A percentile compares a stretch with the other conserved stretches of the same genome.
Conservation (phyloP, 2,329 filamentous ascomycete genomes). For the Colletotrichum costaricense region DNA sequence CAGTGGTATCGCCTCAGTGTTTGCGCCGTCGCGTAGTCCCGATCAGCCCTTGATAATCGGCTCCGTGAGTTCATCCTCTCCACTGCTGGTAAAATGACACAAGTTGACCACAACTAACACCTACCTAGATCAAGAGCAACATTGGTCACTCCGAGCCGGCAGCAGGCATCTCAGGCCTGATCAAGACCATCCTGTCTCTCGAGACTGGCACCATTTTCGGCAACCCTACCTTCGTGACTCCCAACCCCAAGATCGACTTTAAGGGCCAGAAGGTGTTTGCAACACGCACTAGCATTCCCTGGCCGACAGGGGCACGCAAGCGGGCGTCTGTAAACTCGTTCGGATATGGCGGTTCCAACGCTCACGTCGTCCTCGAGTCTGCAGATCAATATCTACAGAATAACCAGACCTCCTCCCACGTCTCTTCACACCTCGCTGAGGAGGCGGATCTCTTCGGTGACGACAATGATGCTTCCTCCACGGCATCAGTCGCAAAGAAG, state of each 20-base stretch:
- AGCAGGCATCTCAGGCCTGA: conserved; percentile 42
- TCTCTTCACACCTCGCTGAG: conserved; percentile 10
- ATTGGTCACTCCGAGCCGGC: conserved; percentile 46
- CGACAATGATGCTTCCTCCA: not conserved
- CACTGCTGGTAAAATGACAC: no score
- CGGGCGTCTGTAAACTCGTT: conserved; percentile 47
- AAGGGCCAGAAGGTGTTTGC: not conserved
- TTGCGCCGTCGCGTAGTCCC: conserved; percentile 27
- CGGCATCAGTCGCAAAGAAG: not conserved
- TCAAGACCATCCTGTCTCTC: conserved; percentile 44
- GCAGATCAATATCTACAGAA: not conserved
- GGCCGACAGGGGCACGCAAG: conserved; percentile 17
- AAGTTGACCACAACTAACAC: no score
- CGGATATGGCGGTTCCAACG: conserved; percentile 49
- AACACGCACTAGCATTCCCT: not conserved
- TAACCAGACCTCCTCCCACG: not conserved
- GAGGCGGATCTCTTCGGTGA: not conserved
- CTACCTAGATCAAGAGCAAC: conserved; percentile 41
- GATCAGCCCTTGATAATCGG: conserved; percentile 42
- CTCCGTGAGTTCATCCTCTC: conserved; percentile 35
- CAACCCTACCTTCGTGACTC: conserved; percentile 36
- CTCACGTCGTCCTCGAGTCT: conserved; percentile 42
- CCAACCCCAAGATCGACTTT: conserved; percentile 51
- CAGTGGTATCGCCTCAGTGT: conserved; percentile 41
- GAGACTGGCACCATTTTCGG: conserved; percentile 42